phyloP scores from a whole-genome alignment of 1,284 basidiomycete genomes.

The Cryptococcus floricola region DNA sequence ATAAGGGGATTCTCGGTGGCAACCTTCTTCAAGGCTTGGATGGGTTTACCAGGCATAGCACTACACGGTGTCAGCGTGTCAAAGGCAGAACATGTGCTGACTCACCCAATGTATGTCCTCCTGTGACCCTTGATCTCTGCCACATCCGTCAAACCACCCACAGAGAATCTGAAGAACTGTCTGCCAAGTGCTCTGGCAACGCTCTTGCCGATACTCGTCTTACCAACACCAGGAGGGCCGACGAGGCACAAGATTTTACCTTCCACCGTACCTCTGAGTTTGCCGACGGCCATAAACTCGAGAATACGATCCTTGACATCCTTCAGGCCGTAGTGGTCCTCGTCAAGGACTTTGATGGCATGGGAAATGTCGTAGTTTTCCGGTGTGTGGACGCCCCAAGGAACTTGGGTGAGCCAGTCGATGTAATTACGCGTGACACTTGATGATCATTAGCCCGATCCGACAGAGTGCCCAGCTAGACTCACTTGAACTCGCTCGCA shows the following conservation, averaged over 20 bases:
- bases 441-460: conserved; percentile 17
- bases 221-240: conserved; percentile 95
- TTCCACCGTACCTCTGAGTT: conserved; percentile 91
- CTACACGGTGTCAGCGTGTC: conserved; percentile 47
- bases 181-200: conserved; percentile 47
- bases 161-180: conserved; percentile 65
- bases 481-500: conserved; percentile 78
- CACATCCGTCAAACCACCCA: conserved; percentile 93
- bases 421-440: conserved; percentile 93
- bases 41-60: conserved; percentile 94
- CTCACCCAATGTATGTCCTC: conserved; percentile 88
- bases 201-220: conserved; percentile 92
- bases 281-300: conserved; percentile 96
- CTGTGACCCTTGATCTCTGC: conserved; percentile 99
- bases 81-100: conserved; percentile 15
- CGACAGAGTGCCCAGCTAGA: neutral
- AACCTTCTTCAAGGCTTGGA: conserved; percentile 94
- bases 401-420: conserved; percentile 93
- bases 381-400: conserved; percentile 91
- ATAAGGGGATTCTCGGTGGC: conserved; percentile 96
- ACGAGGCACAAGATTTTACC: conserved; percentile 97
- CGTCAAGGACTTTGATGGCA: conserved; percentile 81
- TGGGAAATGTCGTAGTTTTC: conserved; percentile 91
- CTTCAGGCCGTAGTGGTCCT: conserved; percentile 93
- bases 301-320: conserved; percentile 97